Conservation (phyloP, 768 basidiomycete genomes). For the Coprinopsis sp. region DNA sequence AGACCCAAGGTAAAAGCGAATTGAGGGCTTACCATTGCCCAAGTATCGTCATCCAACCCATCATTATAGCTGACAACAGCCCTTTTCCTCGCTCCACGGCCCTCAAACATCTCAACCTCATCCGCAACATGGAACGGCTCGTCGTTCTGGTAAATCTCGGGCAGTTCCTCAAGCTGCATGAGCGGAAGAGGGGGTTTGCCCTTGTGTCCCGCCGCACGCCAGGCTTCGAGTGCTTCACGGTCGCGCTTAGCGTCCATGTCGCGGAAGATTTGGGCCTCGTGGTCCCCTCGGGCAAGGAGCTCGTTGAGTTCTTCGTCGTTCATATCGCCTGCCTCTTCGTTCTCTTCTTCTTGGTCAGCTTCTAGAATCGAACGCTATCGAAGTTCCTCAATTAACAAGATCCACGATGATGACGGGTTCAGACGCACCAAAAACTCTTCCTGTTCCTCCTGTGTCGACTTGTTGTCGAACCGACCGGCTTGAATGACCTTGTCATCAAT, state of each 20-base stretch:
- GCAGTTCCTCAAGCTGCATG: constrained; percentile 85
- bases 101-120: constrained; percentile 63
- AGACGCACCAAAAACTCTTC: constrained; percentile 83
- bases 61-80: constrained; percentile 90
- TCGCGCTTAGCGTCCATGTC: constrained; percentile 81
- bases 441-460: constrained; percentile 96
- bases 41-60: constrained; percentile 90
- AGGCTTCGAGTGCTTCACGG: constrained; percentile 54
- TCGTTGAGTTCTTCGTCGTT: constrained; percentile 94
- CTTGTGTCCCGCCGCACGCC: constrained; percentile 70
- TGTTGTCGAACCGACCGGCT: constrained; percentile 98
- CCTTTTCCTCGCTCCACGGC: constrained; percentile 80
- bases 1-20: neutral
- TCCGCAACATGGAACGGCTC: constrained; percentile 68
- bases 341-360: constrained; percentile 86
- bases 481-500: constrained; percentile 99
- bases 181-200: constrained; percentile 75
- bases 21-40: constrained; percentile 62
- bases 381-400: constrained; percentile 8
- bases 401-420: constrained; percentile 2
- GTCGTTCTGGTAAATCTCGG: constrained; percentile 84
- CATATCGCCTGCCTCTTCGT: constrained; percentile 88
- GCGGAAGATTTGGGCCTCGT: constrained; percentile 72
- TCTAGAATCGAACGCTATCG: constrained; percentile 82
- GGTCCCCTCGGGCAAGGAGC: constrained; percentile 79